Conservation (phyloP, 805 yeast species). For the Spathaspora boniae region DNA sequence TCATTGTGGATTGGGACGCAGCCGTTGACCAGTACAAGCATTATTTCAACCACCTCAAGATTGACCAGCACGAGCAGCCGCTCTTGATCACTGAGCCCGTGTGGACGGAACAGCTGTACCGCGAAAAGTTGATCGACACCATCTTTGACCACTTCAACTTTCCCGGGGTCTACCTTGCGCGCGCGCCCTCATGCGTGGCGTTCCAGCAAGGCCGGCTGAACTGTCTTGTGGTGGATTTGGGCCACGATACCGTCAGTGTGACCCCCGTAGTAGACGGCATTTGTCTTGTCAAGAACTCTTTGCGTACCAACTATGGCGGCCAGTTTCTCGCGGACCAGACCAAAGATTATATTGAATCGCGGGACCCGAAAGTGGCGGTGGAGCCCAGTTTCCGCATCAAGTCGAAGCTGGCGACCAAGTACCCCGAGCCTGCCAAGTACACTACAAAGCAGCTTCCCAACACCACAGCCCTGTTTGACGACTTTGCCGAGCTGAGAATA, state of each 20-base stretch:
- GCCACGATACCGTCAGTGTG: slow-evolving; percentile 72
- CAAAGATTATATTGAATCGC: slow-evolving; percentile 33
- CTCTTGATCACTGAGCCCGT: slow-evolving; percentile 81
- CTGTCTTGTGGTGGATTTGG: slow-evolving; percentile 81
- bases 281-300: slow-evolving; percentile 65
- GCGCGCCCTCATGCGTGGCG: slow-evolving; percentile 82
- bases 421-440: slow-evolving; percentile 26
- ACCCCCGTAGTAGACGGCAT: slow-evolving; percentile 84
- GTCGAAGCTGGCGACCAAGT: slow-evolving; percentile 36
- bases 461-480: slow-evolving; percentile 49
- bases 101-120: slow-evolving; percentile 70
- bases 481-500: slow-evolving; percentile 53
- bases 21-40: slow-evolving; percentile 71
- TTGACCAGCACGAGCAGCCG: slow-evolving; percentile 67
- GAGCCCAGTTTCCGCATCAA: slow-evolving; percentile 46
- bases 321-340: slow-evolving; percentile 57
- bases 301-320: slow-evolving; percentile 75
- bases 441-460: slow-evolving; percentile 22
- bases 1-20: slow-evolving; percentile 82
- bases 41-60: slow-evolving; percentile 47
- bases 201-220: slow-evolving; percentile 87
- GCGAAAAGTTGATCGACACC: slow-evolving; percentile 66
- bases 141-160: slow-evolving; percentile 65
- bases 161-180: slow-evolving; percentile 79
- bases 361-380: slow-evolving; percentile 28